Base-by-base conservation (phyloP, 805 yeast genomes). In the Cyberlindnera mississippiensis region DNA sequence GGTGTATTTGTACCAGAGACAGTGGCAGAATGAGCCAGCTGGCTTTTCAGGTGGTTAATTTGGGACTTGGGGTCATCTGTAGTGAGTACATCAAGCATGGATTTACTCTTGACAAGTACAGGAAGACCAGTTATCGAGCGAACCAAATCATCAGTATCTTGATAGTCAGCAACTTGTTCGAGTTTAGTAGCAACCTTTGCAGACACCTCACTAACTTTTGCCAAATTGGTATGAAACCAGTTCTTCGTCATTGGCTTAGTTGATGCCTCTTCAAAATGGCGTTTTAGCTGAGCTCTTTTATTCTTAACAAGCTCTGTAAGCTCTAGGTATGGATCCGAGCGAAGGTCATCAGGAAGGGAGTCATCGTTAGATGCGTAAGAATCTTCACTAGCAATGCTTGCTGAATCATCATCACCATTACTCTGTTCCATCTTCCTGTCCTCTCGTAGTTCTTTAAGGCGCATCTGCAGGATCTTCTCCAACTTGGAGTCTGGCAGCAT, bases 91-190 rank as follows among this genome's bases (percentile, higher is more conserved):
- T 56, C 60, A 38, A 57, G 40, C 58, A 57, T 51, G 8, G 61
- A 57, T 37, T 49, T 55, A 2, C 41, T 40, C 28, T 49, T 53
- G 22, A 41, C 43, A 3, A 56, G 22, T 14, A 42, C 38, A 3
- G 60, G 59, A 63, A 52, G 19, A 8, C 72, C 75, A 0, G 76
- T 70, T 18, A 71, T 49, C 0, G 68, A 58, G 26, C 75, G 57
- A 22, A 72, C 70, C 15, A 71, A 47, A 29, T 61, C 62, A 0
- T 69, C 71, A 13, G 67, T 64, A 38, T 63, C 68, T 7, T 41
- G 31, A 20, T 30, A 12, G 61, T 48, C 54, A 3, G 70, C 69
- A n/a, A 64, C 62, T 31, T 60, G 64, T 15, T 50, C 47, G 33
- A 60, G 41, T 14, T 50, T 45, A 10, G 35, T 18, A 15, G 57